phyloP scores from a whole-genome alignment of 2,329 filamentous ascomycete genomes.

The Colletotrichum spaethianum region DNA sequence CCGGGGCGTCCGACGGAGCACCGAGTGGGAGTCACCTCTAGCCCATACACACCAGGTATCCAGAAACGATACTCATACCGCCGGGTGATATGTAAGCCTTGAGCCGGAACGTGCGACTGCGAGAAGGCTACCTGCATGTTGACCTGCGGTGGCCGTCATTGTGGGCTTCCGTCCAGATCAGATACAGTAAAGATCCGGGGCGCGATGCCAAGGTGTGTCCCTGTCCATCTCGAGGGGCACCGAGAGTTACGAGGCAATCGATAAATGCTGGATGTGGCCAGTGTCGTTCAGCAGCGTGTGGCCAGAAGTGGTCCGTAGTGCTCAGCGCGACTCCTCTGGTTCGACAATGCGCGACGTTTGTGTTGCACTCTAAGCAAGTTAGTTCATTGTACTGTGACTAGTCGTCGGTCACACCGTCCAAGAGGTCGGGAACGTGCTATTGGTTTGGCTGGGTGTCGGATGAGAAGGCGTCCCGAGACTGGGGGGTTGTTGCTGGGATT shows the following conservation, averaged over 20 bases:
- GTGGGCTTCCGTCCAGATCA: conserved; percentile 24
- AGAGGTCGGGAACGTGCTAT: conserved; percentile 29
- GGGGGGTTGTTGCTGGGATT: conserved; percentile 15
- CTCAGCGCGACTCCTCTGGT: conserved; percentile 27
- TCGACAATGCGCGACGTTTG: conserved; percentile 46
- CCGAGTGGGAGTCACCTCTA: not conserved
- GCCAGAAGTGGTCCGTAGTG: conserved; percentile 7
- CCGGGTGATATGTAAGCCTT: not conserved
- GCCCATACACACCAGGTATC: not conserved
- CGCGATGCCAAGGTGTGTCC: conserved; percentile 26
- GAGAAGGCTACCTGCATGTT: conserved; percentile 34
- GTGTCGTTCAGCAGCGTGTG: conserved; percentile 13
- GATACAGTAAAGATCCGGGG: conserved; percentile 36
- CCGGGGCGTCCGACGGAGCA: not conserved
- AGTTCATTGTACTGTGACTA: conserved; percentile 41
- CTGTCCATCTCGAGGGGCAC: conserved; percentile 22
- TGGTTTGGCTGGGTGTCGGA: conserved; percentile 12
- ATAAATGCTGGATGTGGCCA: conserved; percentile 6
- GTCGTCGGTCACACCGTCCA: conserved; percentile 37
- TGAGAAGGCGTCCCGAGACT: conserved; percentile 1
- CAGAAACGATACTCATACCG: not conserved
- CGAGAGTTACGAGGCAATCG: conserved; percentile 15
- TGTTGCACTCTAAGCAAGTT: conserved; percentile 46
- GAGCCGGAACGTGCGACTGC: conserved; percentile 11
- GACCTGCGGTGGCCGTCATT: conserved; percentile 8